Percentiles rank a stretch among this genome's conserved stretches.
phyloP scores from a whole-genome alignment of 345 rosid species.

The Eucalyptus decipiens region DNA sequence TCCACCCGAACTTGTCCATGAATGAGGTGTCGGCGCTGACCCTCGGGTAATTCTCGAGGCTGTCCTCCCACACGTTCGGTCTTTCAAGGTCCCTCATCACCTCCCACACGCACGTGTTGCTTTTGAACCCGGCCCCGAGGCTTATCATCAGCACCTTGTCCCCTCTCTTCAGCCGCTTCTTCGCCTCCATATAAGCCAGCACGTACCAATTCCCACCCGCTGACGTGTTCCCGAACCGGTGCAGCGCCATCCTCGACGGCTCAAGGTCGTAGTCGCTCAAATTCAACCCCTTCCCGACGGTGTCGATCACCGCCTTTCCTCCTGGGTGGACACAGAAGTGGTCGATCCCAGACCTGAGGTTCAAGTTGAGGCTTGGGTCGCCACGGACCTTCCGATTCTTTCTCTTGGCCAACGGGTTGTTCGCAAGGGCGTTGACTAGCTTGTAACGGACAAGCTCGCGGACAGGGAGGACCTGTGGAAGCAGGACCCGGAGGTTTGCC shows the following conservation, averaged over 20 bases:
- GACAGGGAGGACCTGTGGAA: constrained; percentile 44
- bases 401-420: neutral
- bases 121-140: constrained; percentile 58
- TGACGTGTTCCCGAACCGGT: constrained; percentile 74
- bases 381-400: neutral
- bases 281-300: constrained; percentile 40
- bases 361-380: neutral
- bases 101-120: constrained; percentile 50
- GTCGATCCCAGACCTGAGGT: constrained; percentile 57
- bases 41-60: constrained; percentile 18
- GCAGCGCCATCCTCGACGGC: constrained; percentile 77
- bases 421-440: neutral
- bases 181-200: constrained; percentile 57
- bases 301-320: constrained; percentile 77
- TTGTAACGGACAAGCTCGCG: constrained; percentile 25
- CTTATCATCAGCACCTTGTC: constrained; percentile 42
- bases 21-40: constrained; percentile 12
- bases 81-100: constrained; percentile 27
- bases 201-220: constrained; percentile 85
- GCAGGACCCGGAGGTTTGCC: constrained; percentile 36
- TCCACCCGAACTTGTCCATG: constrained; percentile 18
- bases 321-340: constrained; percentile 88
- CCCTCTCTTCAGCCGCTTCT: constrained; percentile 35
- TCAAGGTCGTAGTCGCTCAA: constrained; percentile 50
- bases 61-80: constrained; percentile 50